Conservation (phyloP, 768 basidiomycete species). For the Gyrodon lividus region DNA sequence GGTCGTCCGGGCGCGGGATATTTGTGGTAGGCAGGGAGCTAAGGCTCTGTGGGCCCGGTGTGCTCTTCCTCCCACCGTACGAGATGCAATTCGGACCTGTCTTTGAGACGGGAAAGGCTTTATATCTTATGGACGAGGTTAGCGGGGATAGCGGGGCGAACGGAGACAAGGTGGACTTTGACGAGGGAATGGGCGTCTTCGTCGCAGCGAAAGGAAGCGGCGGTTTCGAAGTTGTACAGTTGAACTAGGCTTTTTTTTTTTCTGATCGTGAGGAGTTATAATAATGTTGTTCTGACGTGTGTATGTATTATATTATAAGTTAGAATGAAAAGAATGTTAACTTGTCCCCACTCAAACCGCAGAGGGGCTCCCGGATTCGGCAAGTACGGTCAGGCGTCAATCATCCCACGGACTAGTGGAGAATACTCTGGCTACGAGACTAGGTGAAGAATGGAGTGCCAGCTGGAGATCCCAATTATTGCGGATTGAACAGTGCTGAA, state of each 20-base stretch:
- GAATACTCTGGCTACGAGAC: too few species aligned
- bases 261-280: background rate
- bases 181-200: conserved; percentile 32
- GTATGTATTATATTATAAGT: background rate
- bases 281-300: background rate
- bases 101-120: conserved; percentile 23
- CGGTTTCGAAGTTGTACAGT: conserved; percentile 28
- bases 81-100: conserved; percentile 30
- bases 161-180: conserved; percentile 28
- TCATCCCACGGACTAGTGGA: too few species aligned
- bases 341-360: conserved; percentile 5
- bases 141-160: background rate
- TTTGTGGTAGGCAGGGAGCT: conserved; percentile 25
- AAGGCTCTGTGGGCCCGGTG: conserved; percentile 20
- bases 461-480: too few species aligned
- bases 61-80: conserved; percentile 26
- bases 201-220: conserved; percentile 26
- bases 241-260: conserved; percentile 11
- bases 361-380: too few species aligned
- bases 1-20: conserved; percentile 29
- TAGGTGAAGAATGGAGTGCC: too few species aligned
- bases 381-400: too few species aligned
- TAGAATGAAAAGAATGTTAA: background rate
- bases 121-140: conserved; percentile 16
- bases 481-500: too few species aligned